Conservation (phyloP, 1,284 basidiomycete genomes). For the Malassezia dermatis region DNA sequence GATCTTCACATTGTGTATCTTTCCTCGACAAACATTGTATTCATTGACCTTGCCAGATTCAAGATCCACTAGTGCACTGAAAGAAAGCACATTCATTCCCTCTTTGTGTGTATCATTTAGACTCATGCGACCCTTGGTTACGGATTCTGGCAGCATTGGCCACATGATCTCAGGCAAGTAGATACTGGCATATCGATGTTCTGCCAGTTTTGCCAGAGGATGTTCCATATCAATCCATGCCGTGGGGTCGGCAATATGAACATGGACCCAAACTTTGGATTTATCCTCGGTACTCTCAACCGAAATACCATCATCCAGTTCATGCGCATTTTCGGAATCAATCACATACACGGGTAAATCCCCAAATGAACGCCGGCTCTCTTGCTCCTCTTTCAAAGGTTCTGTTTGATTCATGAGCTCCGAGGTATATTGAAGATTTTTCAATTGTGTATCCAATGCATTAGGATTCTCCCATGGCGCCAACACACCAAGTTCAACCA, state of each 20-base stretch:
- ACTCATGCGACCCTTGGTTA: constrained; percentile 24
- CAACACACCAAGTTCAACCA: constrained; percentile 23
- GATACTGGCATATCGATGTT: constrained; percentile 24
- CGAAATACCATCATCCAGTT: constrained; percentile 90
- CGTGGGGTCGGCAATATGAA: constrained; percentile 89
- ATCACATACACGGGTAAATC: constrained; percentile 69
- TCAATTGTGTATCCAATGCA: constrained; percentile 22
- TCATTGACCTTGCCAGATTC: constrained; percentile 61
- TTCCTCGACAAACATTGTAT: constrained; percentile 60
- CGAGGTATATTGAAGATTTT: constrained; percentile 7
- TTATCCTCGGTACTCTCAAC: constrained; percentile 51
- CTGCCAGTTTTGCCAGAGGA: constrained; percentile 51
- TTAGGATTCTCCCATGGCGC: constrained; percentile 33
- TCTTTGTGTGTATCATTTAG: neutral
- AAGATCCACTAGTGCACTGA: constrained; percentile 63
- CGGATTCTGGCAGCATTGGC: constrained; percentile 53
- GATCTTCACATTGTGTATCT: constrained; percentile 61
- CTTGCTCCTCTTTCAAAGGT: neutral
- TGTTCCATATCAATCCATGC: constrained; percentile 61
- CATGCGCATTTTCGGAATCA: constrained; percentile 69
- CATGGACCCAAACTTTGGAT: constrained; percentile 64
- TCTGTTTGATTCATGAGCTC: neutral
- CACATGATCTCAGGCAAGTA: constrained; percentile 33
- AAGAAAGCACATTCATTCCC: constrained; percentile 57
- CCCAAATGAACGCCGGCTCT: constrained; percentile 55